Base-by-base conservation (phyloP, 2,329 filamentous ascomycete genomes). In the Diaporthe citrichinensis region DNA sequence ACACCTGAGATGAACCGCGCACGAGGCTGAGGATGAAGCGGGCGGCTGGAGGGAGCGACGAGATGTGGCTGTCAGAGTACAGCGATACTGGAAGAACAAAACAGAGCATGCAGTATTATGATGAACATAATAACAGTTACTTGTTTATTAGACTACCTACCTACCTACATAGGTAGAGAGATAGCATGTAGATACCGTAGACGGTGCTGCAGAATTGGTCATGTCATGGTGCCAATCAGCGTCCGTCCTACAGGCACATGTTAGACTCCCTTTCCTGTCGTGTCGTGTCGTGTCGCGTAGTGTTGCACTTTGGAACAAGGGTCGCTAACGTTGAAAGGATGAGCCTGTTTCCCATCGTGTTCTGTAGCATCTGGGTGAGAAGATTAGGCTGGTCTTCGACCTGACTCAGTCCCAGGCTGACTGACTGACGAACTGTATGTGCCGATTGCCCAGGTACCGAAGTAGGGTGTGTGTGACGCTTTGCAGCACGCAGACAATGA, bases 151-250 rank as follows among this genome's bases (percentile, higher is more conserved):
- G 12, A 12, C 10, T 39, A 39, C 36, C 36, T 39, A 39, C 36
- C 36, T 39, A 14, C 10, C 10, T 14, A 39, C 10, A 12, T 14
- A 39, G 36, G 36, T 39, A 39, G 36, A 39, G 15, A 8, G 15
- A 44, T 44, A 17, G n/a, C n/a, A n/a, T n/a, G n/a, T n/a, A 9
- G 6, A 17, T 20, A 20, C 41, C 17, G 15, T 20, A 44, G 41
- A 49, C 8, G 15, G 44, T 23, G 44, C 7, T 49, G 44, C 44
- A 49, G 17, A 49, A 23, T 44, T 20, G 44, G 7, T 23, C 20
- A 9, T 49, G 44, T 34, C 55, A 8, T 36, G 55, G 12, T 46
- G 61, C 61, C 65, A 69, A 69, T 69, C 65, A 69, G 17, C 34
- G n/a, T n/a, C 49, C 31, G 15, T 53, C 10, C 34, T 28, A 28